Evolutionary conservation across 208 protist species (phyloP).

Genomic region (Borovskyia barvae): DNA sequence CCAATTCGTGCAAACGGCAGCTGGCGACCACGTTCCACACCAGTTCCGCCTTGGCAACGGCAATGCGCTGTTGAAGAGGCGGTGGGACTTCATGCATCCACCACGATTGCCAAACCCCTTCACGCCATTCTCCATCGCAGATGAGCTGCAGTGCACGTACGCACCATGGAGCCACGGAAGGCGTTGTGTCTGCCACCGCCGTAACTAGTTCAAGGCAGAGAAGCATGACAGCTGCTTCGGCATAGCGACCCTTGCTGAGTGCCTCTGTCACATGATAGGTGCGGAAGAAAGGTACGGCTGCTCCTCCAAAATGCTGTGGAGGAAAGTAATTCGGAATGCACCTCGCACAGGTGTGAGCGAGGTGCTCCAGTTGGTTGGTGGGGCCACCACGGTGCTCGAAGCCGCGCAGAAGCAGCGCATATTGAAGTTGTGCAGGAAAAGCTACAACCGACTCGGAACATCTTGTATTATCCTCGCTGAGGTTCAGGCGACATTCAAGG

Average conservation of each 20-base stretch:
- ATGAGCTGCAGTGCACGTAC: constrained; percentile 29
- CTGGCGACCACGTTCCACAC: constrained; percentile 81
- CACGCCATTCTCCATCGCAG: constrained; percentile 46
- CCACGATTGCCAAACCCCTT: constrained; percentile 45
- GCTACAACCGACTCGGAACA: background rate
- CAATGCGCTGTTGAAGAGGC: constrained; percentile 25
- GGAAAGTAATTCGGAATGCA: constrained; percentile 75
- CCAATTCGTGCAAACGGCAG: constrained; percentile 43
- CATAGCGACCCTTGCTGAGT: constrained; percentile 32
- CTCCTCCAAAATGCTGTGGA: constrained; percentile 58
- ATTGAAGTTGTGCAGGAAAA: constrained; percentile 40
- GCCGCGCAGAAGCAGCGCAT: constrained; percentile 66
- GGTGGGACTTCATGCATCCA: constrained; percentile 40
- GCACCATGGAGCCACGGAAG: constrained; percentile 1
- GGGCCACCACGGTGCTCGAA: constrained; percentile 30
- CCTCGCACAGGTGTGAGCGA: constrained; percentile 20
- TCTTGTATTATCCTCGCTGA: constrained; percentile 3
- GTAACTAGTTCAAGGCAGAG: constrained; percentile 24
- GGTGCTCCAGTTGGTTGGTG: constrained; percentile 31
- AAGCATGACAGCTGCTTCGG: constrained; percentile 65
- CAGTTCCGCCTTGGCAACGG: constrained; percentile 31
- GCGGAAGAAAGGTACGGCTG: constrained; percentile 43
- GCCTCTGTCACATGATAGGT: constrained; percentile 66
- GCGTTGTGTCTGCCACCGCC: background rate
- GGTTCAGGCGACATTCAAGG: constrained; percentile 14